A percentile compares a stretch with the other conserved stretches of the same genome.
Conservation (phyloP, 2,329 filamentous ascomycete genomes). For the Mariannaea elegans region DNA sequence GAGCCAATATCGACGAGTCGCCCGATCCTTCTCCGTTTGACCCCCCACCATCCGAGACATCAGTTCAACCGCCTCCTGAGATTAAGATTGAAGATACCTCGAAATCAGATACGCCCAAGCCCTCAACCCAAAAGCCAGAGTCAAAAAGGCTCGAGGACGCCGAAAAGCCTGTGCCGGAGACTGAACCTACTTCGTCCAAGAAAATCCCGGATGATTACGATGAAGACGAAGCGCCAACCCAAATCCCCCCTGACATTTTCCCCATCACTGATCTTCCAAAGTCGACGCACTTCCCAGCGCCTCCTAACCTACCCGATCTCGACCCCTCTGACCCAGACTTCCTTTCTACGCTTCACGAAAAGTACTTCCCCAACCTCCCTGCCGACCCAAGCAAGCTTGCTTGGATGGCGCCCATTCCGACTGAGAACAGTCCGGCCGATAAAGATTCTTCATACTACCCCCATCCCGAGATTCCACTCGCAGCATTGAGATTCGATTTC, state of each 20-base stretch:
- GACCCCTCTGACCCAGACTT: conserved; percentile 87
- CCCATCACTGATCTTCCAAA: conserved; percentile 51
- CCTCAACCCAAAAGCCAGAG: conserved; percentile 8
- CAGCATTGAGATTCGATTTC: conserved; percentile 89
- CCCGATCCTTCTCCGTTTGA: conserved; percentile 56
- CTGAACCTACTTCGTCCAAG: conserved; percentile 28
- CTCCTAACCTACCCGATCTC: conserved; percentile 70
- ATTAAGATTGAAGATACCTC: conserved; percentile 48
- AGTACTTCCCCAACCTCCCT: conserved; percentile 91
- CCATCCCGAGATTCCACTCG: conserved; percentile 74
- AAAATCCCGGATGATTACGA: conserved; percentile 47
- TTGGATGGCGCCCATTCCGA: conserved; percentile 84
- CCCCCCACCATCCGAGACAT: conserved; percentile 31
- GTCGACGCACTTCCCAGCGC: conserved; percentile 70
- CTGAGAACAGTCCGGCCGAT: conserved; percentile 70
- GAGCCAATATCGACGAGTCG: conserved; percentile 77
- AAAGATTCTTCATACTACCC: conserved; percentile 84
- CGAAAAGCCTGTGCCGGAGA: neutral
- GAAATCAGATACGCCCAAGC: conserved; percentile 14
- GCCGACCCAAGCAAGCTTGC: conserved; percentile 86
- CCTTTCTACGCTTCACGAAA: conserved; percentile 82
- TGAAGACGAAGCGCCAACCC: conserved; percentile 53
- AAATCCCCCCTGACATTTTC: conserved; percentile 54
- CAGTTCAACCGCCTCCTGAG: conserved; percentile 37
- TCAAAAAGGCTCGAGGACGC: neutral